These are phyloP conservation scores for Paraphaeosphaeria minitans DNA, from an alignment of 2,329 filamentous ascomycete genomes.

Conservation along the genomic window DNA sequence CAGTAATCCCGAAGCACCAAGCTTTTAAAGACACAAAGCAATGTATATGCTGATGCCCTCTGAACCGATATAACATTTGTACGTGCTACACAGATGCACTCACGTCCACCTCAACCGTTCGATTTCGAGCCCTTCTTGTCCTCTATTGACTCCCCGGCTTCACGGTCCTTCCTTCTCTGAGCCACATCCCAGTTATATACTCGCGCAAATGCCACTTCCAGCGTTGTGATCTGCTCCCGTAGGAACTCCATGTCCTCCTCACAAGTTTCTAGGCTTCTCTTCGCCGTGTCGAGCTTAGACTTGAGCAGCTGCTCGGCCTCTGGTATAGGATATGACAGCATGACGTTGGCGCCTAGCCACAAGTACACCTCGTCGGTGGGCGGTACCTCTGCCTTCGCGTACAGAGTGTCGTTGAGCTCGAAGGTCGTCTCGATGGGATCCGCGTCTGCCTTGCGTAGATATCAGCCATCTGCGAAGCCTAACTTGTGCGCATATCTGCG, in stretches of 20 bases:
- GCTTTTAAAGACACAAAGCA: not conserved
- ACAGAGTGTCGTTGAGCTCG: constrained; percentile 94
- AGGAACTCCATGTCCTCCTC: constrained; percentile 97
- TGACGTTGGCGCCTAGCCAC: constrained; percentile 98
- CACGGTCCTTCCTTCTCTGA: constrained; percentile 90
- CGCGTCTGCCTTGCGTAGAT: constrained; percentile 44
- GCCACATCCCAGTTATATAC: constrained; percentile 99
- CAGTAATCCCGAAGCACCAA: not conserved
- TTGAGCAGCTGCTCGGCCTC: constrained; percentile 82
- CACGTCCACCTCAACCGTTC: constrained; percentile 21
- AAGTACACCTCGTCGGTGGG: constrained; percentile 91
- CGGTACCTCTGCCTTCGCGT: constrained; percentile 82
- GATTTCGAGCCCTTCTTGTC: constrained; percentile 40
- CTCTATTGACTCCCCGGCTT: constrained; percentile 54
- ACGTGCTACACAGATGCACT: not conserved
- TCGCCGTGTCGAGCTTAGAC: constrained; percentile 78
- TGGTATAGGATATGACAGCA: constrained; percentile 90
- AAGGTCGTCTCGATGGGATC: constrained; percentile 90
- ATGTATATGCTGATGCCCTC: not conserved
- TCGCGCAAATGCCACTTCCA: constrained; percentile 93
- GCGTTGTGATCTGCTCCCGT: constrained; percentile 93
- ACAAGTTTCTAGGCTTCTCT: constrained; percentile 81
- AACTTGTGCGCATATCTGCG: constrained; percentile 40
- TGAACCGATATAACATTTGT: not conserved
- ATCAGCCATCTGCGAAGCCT: constrained; percentile 40